These are phyloP conservation scores for Seiridium unicorne DNA, from an alignment of 2,329 filamentous ascomycete genomes.

Conservation along the genomic window DNA sequence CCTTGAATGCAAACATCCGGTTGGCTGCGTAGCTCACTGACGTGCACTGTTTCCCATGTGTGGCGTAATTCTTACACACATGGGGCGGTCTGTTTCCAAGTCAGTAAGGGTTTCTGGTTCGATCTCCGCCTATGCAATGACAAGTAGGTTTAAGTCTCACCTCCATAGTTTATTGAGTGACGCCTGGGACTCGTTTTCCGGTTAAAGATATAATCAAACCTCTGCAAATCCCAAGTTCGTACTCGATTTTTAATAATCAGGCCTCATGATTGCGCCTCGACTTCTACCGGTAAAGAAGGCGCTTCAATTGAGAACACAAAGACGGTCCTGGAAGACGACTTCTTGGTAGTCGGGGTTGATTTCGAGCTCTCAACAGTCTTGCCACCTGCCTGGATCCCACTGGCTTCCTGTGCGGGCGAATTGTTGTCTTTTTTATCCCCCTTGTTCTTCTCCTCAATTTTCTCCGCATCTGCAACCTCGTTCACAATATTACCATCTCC, in stretches of 20 bases:
- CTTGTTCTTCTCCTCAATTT: slow-evolving; percentile 33
- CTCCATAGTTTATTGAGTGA: no score
- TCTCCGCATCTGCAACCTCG: slow-evolving; percentile 31
- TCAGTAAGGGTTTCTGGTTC: no score
- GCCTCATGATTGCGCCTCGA: neutral
- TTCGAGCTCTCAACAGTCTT: slow-evolving; percentile 3
- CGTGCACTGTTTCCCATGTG: no score
- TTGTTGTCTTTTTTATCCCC: slow-evolving; percentile 15
- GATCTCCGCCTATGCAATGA: no score
- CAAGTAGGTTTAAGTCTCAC: no score
- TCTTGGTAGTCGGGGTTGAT: neutral
- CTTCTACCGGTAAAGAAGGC: slow-evolving; percentile 14
- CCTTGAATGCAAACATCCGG: no score
- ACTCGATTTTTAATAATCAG: neutral
- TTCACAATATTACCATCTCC: slow-evolving; percentile 44
- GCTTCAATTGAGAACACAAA: slow-evolving; percentile 29
- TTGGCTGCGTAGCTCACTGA: no score
- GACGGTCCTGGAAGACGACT: slow-evolving; percentile 15
- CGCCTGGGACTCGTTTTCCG: no score
- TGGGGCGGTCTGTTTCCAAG: no score
- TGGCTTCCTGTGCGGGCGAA: slow-evolving; percentile 6
- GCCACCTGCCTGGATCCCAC: slow-evolving; percentile 3
- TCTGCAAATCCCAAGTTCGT: no score
- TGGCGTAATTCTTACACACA: no score
- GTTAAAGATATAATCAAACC: no score